Evolutionary conservation across 1,284 basidiomycete species (phyloP), one percentile per base, ranked within the genome.

Genomic region (Chalciporus sp.): DNA sequence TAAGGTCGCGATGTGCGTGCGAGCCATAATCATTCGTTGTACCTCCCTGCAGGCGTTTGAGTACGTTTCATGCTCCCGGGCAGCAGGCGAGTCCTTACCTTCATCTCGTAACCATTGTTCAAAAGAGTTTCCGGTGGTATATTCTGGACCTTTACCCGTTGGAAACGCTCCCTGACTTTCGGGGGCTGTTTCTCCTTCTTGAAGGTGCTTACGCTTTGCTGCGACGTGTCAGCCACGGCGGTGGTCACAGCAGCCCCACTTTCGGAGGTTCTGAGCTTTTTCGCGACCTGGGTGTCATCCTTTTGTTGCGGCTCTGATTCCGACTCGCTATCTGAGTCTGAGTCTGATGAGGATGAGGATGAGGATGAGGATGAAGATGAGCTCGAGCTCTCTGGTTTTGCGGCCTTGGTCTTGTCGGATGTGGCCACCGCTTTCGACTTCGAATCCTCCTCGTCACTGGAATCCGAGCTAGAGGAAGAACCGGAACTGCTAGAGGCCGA

Each of bases 31-130:
- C 96, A 60, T 86, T 88, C 19, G 63, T 61, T 3, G 79, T 74
- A 3, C 81, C 85, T 16, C 55, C 53, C 58, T 47, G 47, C 37
- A 47, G 44, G 55, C 3, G 19, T 20, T 19, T 0, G 26, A 58
- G 14, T 51, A 26, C 5, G 7, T 35, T 9, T 17, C 42, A 27
- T 5, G 20, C 26, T 26, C 42, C 44, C 42, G 28, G 39, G n/a
- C 28, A 28, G 35, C n/a, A 46, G 57, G 58, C 39, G 26, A 72
- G 76, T 6, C n/a, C 59, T 65, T 64, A 92, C 92, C 77, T 90
- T 90, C 31, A 87, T 84, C 47, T 88, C 82, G 62, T 95, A 99
- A 42, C 85, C 82, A 69, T 96, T 98, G 68, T 96, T 85, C 70
- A 94, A 69, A 43, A 87, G 72, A 40, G 82, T 74, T 54, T 90